Percentiles rank a stretch among this genome's conserved stretches.
Conservation (phyloP, 371 early-diverging fungal genomes). For the Mucor racemosus region DNA sequence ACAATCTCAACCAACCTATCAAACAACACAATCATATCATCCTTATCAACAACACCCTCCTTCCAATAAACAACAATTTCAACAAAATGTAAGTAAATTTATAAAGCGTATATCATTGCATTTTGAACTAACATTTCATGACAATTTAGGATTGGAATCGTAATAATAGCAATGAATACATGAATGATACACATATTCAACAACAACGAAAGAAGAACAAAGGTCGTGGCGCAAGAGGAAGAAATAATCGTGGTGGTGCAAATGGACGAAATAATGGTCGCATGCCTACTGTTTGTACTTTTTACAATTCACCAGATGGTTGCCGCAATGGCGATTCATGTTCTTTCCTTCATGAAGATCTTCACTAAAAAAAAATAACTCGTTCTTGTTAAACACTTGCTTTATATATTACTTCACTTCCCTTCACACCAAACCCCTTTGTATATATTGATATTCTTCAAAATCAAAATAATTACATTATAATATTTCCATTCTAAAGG, state of each 20-base stretch:
- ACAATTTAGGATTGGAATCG: neutral
- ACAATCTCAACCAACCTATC: neutral
- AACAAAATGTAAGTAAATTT: neutral
- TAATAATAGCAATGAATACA: neutral
- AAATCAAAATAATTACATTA: neutral
- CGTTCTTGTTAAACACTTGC: neutral
- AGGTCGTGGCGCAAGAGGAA: neutral
- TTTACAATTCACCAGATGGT: conserved; percentile 9
- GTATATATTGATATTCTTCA: neutral
- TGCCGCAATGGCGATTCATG: conserved; percentile 20
- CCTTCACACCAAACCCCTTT: neutral
- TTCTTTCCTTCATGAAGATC: conserved; percentile 1
- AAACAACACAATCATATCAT: neutral
- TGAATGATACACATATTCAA: neutral
- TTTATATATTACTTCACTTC: neutral
- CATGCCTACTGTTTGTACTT: neutral
- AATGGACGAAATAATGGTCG: neutral
- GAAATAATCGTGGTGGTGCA: neutral
- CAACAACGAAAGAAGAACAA: neutral
- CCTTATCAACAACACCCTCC: neutral
- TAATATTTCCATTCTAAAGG: too few species aligned
- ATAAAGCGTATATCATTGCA: neutral
- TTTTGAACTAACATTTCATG: neutral
- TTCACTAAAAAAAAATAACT: neutral
- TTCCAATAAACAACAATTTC: neutral